Percentiles rank a stretch among this genome's conserved stretches.
Evolutionary conservation across 495 filamentous ascomycete genomes (phyloP).

Genomic region (Ramalina intermedia): DNA sequence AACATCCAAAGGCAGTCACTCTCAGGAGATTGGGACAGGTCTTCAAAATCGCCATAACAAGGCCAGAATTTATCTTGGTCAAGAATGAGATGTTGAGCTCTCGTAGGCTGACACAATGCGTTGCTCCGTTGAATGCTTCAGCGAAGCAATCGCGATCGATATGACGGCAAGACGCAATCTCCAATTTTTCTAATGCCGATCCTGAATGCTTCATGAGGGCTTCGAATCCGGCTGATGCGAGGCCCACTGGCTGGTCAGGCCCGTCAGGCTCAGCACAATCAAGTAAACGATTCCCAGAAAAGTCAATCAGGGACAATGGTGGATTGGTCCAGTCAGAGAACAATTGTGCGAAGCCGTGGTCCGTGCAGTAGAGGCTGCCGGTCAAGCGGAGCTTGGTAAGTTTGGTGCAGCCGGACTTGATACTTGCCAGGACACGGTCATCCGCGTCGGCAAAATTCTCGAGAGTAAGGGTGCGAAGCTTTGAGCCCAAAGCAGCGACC

Average conservation of each 20-base stretch:
- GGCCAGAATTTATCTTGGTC: constrained; percentile 54
- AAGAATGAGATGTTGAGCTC: constrained; percentile 71
- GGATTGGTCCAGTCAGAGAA: constrained; percentile 65
- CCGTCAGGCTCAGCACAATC: constrained; percentile 54
- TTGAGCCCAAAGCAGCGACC: constrained; percentile 40
- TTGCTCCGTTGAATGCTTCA: constrained; percentile 45
- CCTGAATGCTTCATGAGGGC: constrained; percentile 81
- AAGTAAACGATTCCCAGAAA: constrained; percentile 58
- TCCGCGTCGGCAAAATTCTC: constrained; percentile 42
- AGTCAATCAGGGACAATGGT: constrained; percentile 49
- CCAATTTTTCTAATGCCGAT: constrained; percentile 40
- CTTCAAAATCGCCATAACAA: constrained; percentile 58
- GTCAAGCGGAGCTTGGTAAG: constrained; percentile 66
- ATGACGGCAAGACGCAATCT: constrained; percentile 67
- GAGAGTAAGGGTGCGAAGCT: constrained; percentile 59
- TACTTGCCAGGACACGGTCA: constrained; percentile 44
- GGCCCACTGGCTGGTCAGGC: constrained; percentile 41
- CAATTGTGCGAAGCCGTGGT: constrained; percentile 51
- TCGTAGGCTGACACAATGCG: constrained; percentile 45
- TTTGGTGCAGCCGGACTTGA: constrained; percentile 51
- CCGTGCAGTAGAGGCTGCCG: constrained; percentile 56
- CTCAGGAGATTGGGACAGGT: constrained; percentile 58
- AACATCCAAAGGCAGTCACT: constrained; percentile 72
- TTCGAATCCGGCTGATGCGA: constrained; percentile 57
- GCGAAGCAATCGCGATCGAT: constrained; percentile 54